phyloP scores from a whole-genome alignment of 441 rosid species.

The Geranium incanum region DNA sequence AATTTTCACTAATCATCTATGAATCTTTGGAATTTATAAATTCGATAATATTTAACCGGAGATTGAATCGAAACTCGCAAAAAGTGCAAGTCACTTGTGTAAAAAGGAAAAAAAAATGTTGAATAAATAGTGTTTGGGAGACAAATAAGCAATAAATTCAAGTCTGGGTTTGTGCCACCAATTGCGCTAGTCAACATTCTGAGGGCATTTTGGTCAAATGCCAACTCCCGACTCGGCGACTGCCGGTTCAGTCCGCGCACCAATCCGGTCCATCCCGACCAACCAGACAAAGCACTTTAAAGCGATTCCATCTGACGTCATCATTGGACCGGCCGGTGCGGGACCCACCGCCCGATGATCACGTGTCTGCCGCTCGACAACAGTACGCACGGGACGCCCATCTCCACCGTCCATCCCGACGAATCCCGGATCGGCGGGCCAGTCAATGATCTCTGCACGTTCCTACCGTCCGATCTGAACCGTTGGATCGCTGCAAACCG shows the following conservation, averaged over 20 bases:
- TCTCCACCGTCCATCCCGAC: conserved; percentile 17
- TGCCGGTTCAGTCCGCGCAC: background rate
- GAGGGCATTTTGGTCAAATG: background rate
- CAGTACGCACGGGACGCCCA: background rate
- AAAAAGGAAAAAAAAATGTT: too few species aligned
- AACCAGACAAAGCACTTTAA: too few species aligned
- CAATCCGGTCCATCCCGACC: too few species aligned
- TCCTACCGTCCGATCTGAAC: conserved; percentile 1
- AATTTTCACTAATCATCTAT: too few species aligned
- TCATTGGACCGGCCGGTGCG: conserved; percentile 1
- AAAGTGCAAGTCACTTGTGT: too few species aligned
- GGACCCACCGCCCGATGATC: background rate
- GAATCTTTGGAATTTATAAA: too few species aligned
- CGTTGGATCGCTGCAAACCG: conserved; percentile 7
- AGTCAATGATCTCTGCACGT: background rate
- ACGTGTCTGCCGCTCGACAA: conserved; percentile 1
- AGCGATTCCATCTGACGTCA: background rate
- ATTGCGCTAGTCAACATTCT: background rate
- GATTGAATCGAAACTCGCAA: too few species aligned
- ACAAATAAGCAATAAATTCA: too few species aligned
- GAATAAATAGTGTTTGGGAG: too few species aligned
- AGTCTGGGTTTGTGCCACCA: background rate
- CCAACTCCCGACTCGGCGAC: background rate
- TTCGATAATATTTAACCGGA: too few species aligned
- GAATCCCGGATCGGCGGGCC: background rate